Base-by-base conservation (phyloP, 768 basidiomycete species). In the Cyclocybe aegerita region DNA sequence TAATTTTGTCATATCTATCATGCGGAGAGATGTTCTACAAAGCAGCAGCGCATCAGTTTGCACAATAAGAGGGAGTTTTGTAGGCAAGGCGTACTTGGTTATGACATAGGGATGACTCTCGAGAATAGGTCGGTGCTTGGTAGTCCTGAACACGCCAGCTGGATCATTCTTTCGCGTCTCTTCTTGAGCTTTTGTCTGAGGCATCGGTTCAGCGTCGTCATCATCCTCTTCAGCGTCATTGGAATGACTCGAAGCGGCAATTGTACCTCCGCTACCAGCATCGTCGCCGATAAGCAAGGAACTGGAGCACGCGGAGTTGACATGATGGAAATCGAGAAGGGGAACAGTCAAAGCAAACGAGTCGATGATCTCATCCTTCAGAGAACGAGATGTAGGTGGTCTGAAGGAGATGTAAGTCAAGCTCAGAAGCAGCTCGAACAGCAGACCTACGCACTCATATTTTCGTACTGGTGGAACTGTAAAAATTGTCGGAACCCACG, bases 101-200 rank as follows among this genome's bases (percentile, higher is more conserved):
- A 72, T 58, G 33, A 74, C 59, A 41, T 69, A 68, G 6, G 73
- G 73, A 51, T 70, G 71, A 2, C 49, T 52, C n/a, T 55, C 47
- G 8, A 64, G 49, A 16, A 55, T 53, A 1, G 61, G 52, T 6
- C 48, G 55, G 12, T 52, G 56, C 12, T 57, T 52, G 1, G 61
- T 61, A 1, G 41, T 58, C 23, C 23, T 23, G 23, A 23, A 23
- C 23, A 23, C 23, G 23, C 23, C 1, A 23, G 23, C 23, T 23
- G 23, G 23, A 23, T 23, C 23, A 5, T 23, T 23, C 23, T 23
- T 23, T 23, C 5, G 23, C 23, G 23, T 23, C 5, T 23, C 23
- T 23, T 23, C 23, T 23, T 23, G 23, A 23, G 23, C 5, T 23
- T 23, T 23, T 23, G 23, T 23, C 23, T 23, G 39, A 53, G 31